Evolutionary conservation across 208 protist species (phyloP).

Genomic region (Leptomonas seymouri): DNA sequence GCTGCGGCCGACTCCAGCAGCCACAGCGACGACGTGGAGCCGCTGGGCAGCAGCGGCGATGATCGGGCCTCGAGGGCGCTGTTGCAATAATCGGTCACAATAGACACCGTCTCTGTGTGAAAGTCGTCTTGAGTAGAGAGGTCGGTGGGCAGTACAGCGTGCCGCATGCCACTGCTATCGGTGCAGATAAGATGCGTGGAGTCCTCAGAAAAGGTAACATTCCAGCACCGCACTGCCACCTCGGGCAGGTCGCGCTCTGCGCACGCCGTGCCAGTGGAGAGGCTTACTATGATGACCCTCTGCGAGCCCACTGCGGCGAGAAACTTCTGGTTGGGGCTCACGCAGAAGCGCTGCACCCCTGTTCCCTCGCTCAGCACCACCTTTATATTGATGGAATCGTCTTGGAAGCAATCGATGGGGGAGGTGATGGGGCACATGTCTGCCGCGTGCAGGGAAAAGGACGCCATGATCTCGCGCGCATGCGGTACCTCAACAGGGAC

Average conservation of each 20-base stretch:
- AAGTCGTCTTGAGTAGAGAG: conserved; percentile 46
- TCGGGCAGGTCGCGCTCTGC: conserved; percentile 42
- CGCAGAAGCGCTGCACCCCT: conserved; percentile 70
- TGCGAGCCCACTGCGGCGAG: conserved; percentile 59
- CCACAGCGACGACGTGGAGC: conserved; percentile 38
- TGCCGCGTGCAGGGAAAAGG: conserved; percentile 44
- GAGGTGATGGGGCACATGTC: conserved; percentile 47
- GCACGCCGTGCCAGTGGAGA: conserved; percentile 41
- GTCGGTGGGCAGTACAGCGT: conserved; percentile 51
- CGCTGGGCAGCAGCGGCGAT: conserved; percentile 60
- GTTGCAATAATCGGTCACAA: conserved; percentile 47
- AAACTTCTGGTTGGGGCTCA: conserved; percentile 60
- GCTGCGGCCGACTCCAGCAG: conserved; percentile 23
- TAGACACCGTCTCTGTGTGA: conserved; percentile 38
- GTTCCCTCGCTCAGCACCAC: conserved; percentile 67
- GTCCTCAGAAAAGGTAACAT: conserved; percentile 67
- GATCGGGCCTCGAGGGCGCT: conserved; percentile 44
- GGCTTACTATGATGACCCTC: conserved; percentile 49
- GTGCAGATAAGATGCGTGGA: conserved; percentile 60
- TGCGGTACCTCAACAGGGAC: conserved; percentile 43
- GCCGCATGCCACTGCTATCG: conserved; percentile 47
- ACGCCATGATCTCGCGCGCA: conserved; percentile 46
- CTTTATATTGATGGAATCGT: conserved; percentile 48
- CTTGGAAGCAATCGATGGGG: conserved; percentile 73
- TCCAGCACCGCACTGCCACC: conserved; percentile 46